A percentile compares a stretch with the other conserved stretches of the same genome.
These are phyloP conservation scores for Oidiodendron maius DNA, from an alignment of 495 filamentous ascomycete species.

Conservation along the genomic window DNA sequence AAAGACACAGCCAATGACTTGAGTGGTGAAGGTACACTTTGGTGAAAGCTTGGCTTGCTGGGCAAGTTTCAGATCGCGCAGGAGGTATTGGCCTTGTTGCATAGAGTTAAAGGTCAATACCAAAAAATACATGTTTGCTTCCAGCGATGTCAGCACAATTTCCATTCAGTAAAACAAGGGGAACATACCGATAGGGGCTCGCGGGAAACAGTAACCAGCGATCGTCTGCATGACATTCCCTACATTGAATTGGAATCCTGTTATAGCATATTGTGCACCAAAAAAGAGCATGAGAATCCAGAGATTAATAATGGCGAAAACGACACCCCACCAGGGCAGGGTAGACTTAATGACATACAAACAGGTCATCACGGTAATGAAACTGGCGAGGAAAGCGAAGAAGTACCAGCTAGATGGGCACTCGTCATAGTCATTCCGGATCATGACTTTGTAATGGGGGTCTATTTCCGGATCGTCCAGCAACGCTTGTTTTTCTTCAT, in stretches of 20 bases:
- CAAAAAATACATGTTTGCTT: slow-evolving; percentile 49
- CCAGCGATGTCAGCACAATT: slow-evolving; percentile 27
- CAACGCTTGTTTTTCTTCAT: slow-evolving; percentile 16
- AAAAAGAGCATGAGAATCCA: slow-evolving; percentile 29
- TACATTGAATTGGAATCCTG: slow-evolving; percentile 28
- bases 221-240: slow-evolving; percentile 34
- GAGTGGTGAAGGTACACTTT: slow-evolving; percentile 35
- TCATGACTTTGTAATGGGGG: slow-evolving; percentile 36
- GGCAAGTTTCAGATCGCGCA: slow-evolving; percentile 34
- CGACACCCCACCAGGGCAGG: slow-evolving; percentile 49
- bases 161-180: slow-evolving; percentile 14
- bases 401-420: slow-evolving; percentile 51
- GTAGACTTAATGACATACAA: slow-evolving; percentile 42
- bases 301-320: slow-evolving; percentile 38
- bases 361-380: slow-evolving; percentile 42
- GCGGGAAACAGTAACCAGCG: slow-evolving; percentile 35
- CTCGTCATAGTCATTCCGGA: slow-evolving; percentile 48
- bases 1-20: slow-evolving; percentile 38
- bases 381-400: slow-evolving; percentile 35
- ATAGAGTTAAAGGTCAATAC: slow-evolving; percentile 29
- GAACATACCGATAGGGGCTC: slow-evolving; percentile 26
- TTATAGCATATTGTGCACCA: slow-evolving; percentile 31
- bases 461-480: slow-evolving; percentile 24
- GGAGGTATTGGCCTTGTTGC: slow-evolving; percentile 28
- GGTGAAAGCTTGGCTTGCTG: slow-evolving; percentile 32